Evolutionary conservation across 192 early-diverging fungal species (phyloP), one percentile per base, ranked within the genome.

Genomic region (Entomortierella chlamydospora): DNA sequence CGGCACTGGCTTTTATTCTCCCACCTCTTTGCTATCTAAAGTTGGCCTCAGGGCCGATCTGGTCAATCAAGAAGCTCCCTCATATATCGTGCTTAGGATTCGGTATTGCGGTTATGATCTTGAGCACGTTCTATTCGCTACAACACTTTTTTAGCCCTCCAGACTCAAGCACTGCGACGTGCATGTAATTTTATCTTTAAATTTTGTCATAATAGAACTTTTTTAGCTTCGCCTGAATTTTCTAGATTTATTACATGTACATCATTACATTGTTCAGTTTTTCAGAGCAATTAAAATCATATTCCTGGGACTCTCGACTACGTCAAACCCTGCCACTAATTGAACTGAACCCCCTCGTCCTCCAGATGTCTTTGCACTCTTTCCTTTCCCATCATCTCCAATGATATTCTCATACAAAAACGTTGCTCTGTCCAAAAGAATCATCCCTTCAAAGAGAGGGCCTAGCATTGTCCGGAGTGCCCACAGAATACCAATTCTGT

Each of bases 1-100:
- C 95, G 17, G 91, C 92, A 30, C 72, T 96, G 74, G 95, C 96
- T 2, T 97, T 92, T 82, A 95, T 97, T 50, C 60, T 97, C 49
- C 96, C 96, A 17, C 89, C 96, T 0, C 85, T 89, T 0, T 96
- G 94, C 58, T 96, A 91, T 72, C 81, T 96, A 34, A 89, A 90
- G 57, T 70, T 97, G 58, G 78, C 90, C 0, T 86, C 89, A 17
- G 93, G 91, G 0, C 72, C 89, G 0, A 45, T 84, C 11, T 83
- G 83, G 66, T 83, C 86, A 11, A 45, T 62, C 25, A 90, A 90
- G 22, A 94, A 92, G 67, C 34, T 91, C 31, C 87, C 87, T 5
- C 89, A 90, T 42, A 71, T 93, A 84, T n/a, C 86, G 15, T 93
- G 94, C 67, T 72, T 97, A 31, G 76, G 57, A 2, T 96, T 97